Evolutionary conservation across 148 eudicot genomes (phyloP), one percentile per base, ranked within the genome.

Genomic region (Chenopodium suecicum): DNA sequence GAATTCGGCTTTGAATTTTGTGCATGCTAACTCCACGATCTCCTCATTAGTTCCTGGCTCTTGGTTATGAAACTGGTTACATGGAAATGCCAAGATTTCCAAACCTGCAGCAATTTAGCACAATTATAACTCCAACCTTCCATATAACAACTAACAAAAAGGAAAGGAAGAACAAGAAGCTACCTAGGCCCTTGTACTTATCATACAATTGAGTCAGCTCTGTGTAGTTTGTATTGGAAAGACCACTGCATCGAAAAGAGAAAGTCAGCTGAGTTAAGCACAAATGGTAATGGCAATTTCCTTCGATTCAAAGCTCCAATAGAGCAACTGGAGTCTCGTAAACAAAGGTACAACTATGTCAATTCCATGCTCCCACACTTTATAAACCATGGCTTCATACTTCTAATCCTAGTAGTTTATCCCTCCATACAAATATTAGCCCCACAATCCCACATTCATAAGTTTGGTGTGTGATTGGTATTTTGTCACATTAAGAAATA

Each of bases 201-300:
- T 90, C 87, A 41, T 94, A 91, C 80, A 94, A 74, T 76, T 85
- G 56, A 78, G 88, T 84, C 89, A 94, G 44, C 86, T 93, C 97
- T 0, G 92, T 85, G 87, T 94, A 93, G 78, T 94, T 94, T 50
- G 98, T 93, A 85, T 91, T 89, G 52, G 98, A 87, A 70, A 94
- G 83, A 75, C 97, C 95, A 82, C 97, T 92, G 89, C 83, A 84
- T 4, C 48, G 3, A 8, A 78, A 74, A 17, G 27, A 60, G 37
- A 67, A 62, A 63, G 22, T 19, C 56, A 60, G 25, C 13, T n/a
- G 23, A 70, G 7, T 27, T 1, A 68, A 68, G 84, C 60, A 66
- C 3, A 50, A 46, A 47, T 4, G 13, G 5, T n/a, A 27, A 56
- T 29, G 64, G 11, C 8, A 44, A 44, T 23, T 29, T 29, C 7